A percentile compares a stretch with the other conserved stretches of the same genome.
phyloP scores from a whole-genome alignment of 2,329 filamentous ascomycete species.

The Colletotrichum destructivum region DNA sequence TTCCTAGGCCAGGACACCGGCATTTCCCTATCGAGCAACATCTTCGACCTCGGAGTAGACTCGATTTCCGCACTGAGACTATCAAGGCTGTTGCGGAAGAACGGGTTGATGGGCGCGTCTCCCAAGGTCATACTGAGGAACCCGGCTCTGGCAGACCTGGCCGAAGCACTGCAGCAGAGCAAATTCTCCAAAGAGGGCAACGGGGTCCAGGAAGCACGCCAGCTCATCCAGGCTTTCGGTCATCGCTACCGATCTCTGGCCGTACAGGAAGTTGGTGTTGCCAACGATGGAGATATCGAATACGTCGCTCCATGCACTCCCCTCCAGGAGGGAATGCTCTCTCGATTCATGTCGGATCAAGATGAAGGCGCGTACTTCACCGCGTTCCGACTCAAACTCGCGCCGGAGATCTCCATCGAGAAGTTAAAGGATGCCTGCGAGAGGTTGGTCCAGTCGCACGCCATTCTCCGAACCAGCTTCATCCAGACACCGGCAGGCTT shows the following conservation, averaged over 20 bases:
- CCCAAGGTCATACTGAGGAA: slow-evolving; percentile 79
- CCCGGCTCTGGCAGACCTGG: slow-evolving; percentile 65
- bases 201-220: slow-evolving; percentile 65
- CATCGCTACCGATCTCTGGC: slow-evolving; percentile 74
- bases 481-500: slow-evolving; percentile 81
- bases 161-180: slow-evolving; percentile 52
- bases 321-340: slow-evolving; percentile 89
- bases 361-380: slow-evolving; percentile 81
- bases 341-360: slow-evolving; percentile 72
- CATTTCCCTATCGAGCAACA: slow-evolving; percentile 72
- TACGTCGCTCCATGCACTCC: slow-evolving; percentile 87
- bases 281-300: slow-evolving; percentile 68
- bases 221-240: slow-evolving; percentile 74
- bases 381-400: slow-evolving; percentile 75
- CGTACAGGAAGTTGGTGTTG: slow-evolving; percentile 50
- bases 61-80: slow-evolving; percentile 87
- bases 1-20: slow-evolving; percentile 63
- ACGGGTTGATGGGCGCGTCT: slow-evolving; percentile 73
- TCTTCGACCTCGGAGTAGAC: slow-evolving; percentile 90
- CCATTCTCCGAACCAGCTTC: slow-evolving; percentile 83
- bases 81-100: slow-evolving; percentile 73
- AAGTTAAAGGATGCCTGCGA: slow-evolving; percentile 72
- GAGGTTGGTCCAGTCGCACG: slow-evolving; percentile 63
- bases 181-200: slow-evolving; percentile 40
- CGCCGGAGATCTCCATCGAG: slow-evolving; percentile 57